phyloP scores from a whole-genome alignment of 208 protist genomes.

The Wallacemonas sp. region DNA sequence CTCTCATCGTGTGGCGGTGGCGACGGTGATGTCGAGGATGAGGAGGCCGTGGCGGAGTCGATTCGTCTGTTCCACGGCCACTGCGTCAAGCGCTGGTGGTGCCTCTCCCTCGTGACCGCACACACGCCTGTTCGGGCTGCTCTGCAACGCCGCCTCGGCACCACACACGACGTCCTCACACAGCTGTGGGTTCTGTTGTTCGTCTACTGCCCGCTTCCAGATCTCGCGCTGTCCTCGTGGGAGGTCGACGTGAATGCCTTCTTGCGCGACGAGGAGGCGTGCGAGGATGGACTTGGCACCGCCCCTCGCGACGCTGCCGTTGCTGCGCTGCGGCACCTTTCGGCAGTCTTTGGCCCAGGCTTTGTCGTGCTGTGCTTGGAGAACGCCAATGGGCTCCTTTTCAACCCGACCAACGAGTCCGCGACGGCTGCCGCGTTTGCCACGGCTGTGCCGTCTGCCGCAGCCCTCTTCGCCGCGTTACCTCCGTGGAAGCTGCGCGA shows the following conservation, averaged over 20 bases:
- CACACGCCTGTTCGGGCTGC: conserved; percentile 21
- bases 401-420: background rate
- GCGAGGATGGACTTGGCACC: conserved; percentile 44
- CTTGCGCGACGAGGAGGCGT: conserved; percentile 57
- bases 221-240: conserved; percentile 27
- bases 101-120: background rate
- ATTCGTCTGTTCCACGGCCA: conserved; percentile 20
- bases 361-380: conserved; percentile 47
- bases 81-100: conserved; percentile 26
- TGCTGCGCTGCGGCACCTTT: conserved; percentile 27
- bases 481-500: conserved; percentile 42
- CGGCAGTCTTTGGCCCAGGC: conserved; percentile 32
- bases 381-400: conserved; percentile 31
- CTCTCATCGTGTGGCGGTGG: conserved; percentile 17
- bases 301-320: conserved; percentile 46
- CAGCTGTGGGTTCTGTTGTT: conserved; percentile 27
- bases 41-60: background rate
- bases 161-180: background rate
- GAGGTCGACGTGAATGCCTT: conserved; percentile 43
- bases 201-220: conserved; percentile 31
- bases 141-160: conserved; percentile 10
- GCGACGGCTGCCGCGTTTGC: background rate
- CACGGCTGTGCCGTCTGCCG: background rate
- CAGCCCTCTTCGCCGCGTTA: no score
- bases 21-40: background rate